These are phyloP conservation scores for Backusella tarrabulga DNA, from an alignment of 192 early-diverging fungal species.

Conservation along the genomic window DNA sequence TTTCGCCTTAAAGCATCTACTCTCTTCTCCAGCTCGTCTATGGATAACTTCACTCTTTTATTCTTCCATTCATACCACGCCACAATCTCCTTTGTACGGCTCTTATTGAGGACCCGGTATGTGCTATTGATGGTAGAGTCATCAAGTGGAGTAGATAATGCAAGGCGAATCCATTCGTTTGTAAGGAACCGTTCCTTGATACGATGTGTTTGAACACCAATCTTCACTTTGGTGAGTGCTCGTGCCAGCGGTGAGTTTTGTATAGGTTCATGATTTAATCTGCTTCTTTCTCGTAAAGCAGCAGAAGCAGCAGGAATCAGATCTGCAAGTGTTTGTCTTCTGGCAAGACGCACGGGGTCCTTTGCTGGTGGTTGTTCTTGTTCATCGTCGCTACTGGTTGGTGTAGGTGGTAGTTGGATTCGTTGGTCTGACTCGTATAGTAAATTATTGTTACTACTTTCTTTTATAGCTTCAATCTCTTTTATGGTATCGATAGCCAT, in stretches of 20 bases:
- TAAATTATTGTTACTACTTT: not conserved
- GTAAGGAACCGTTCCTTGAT: constrained; percentile 30
- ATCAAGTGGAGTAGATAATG: constrained; percentile 24
- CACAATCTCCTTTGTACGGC: constrained; percentile 31
- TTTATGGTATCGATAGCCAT: not conserved
- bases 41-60: constrained; percentile 10
- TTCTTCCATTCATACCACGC: constrained; percentile 36
- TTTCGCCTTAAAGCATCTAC: constrained; percentile 26
- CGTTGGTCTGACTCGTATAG: not conserved
- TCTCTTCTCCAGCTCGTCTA: constrained; percentile 24
- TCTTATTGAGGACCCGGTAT: not conserved
- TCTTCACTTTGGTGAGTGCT: constrained; percentile 25
- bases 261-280: not conserved
- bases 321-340: constrained; percentile 24
- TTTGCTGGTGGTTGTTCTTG: not conserved
- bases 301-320: constrained; percentile 29
- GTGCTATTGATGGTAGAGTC: constrained; percentile 16
- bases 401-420: not conserved
- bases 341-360: not conserved
- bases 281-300: constrained; percentile 7
- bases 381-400: constrained; percentile 2
- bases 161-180: constrained; percentile 38
- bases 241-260: constrained; percentile 21
- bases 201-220: constrained; percentile 26
- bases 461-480: not conserved